Conservation (phyloP, 768 basidiomycete species). For the Lyophyllum atratum region DNA sequence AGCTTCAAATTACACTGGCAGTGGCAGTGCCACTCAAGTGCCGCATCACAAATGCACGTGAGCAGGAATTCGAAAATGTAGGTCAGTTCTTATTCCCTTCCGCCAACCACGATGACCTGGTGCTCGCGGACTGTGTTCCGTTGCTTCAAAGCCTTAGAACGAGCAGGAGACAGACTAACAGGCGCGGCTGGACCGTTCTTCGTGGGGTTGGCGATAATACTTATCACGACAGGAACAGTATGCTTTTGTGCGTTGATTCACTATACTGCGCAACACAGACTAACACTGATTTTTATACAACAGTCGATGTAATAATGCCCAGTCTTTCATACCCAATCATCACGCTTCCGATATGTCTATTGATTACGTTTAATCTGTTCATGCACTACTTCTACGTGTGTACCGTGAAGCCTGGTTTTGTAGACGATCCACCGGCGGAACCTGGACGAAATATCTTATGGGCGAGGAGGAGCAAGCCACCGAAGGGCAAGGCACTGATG, state of each 20-base stretch:
- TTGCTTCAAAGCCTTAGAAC: constrained; percentile 66
- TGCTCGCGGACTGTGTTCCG: constrained; percentile 49
- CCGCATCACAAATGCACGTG: no score
- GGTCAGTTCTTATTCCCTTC: no score
- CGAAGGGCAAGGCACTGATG: constrained; percentile 28
- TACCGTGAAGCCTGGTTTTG: constrained; percentile 78
- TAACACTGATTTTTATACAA: constrained; percentile 2
- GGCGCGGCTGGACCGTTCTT: constrained; percentile 93
- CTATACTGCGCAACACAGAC: background rate
- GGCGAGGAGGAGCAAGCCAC: constrained; percentile 44
- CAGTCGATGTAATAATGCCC: constrained; percentile 82
- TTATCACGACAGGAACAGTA: constrained; percentile 68
- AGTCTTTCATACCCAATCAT: constrained; percentile 59
- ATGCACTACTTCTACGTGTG: constrained; percentile 87
- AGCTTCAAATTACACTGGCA: no score
- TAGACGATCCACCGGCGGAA: constrained; percentile 54
- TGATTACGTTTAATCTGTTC: constrained; percentile 76
- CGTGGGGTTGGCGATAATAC: constrained; percentile 72
- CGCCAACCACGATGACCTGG: constrained; percentile 11
- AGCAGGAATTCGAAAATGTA: no score
- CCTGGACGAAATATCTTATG: constrained; percentile 51
- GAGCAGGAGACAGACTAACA: constrained; percentile 75
- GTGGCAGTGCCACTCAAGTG: no score
- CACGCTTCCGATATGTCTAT: constrained; percentile 65
- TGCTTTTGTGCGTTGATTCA: constrained; percentile 72